Evolutionary conservation across 2,329 filamentous ascomycete species (phyloP).

Genomic region (Colletotrichum abscissum): DNA sequence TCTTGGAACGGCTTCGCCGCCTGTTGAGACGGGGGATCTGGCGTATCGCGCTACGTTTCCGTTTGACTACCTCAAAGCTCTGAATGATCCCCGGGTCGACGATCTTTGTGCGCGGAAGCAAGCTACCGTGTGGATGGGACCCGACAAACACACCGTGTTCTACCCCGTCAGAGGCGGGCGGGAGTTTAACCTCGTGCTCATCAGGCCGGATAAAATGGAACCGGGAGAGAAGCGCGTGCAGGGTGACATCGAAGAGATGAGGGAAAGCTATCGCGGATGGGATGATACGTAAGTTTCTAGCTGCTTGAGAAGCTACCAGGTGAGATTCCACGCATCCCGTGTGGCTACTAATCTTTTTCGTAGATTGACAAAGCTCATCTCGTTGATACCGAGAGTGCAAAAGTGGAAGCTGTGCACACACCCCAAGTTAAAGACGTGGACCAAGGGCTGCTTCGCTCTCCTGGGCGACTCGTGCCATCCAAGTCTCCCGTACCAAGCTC

Average conservation of each 20-base stretch:
- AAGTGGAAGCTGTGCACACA: conserved; percentile 30
- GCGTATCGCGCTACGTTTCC: conserved; percentile 14
- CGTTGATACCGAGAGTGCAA: conserved; percentile 11
- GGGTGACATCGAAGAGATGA: conserved; percentile 25
- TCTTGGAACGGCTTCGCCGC: background rate
- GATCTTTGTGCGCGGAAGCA: conserved; percentile 13
- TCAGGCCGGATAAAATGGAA: background rate
- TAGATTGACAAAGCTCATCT: conserved; percentile 25
- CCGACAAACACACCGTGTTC: background rate
- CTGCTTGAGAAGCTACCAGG: background rate
- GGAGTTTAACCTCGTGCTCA: conserved; percentile 23
- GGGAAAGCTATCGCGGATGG: conserved; percentile 15
- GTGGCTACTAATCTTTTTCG: background rate
- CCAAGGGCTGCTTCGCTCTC: conserved; percentile 29
- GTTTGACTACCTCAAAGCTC: background rate
- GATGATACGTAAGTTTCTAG: conserved; percentile 17
- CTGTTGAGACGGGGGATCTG: conserved; percentile 8
- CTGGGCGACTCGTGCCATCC: conserved; percentile 36
- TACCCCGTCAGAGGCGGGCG: conserved; percentile 18
- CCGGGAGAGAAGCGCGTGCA: background rate
- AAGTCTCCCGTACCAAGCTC: conserved; percentile 40
- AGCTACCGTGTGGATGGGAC: conserved; percentile 17
- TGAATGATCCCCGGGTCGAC: background rate
- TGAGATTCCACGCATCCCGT: no score
- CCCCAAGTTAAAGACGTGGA: background rate